Evolutionary conservation across 345 rosid genomes (phyloP), one percentile per base, ranked within the genome.

Genomic region (Pistacia integerrima): DNA sequence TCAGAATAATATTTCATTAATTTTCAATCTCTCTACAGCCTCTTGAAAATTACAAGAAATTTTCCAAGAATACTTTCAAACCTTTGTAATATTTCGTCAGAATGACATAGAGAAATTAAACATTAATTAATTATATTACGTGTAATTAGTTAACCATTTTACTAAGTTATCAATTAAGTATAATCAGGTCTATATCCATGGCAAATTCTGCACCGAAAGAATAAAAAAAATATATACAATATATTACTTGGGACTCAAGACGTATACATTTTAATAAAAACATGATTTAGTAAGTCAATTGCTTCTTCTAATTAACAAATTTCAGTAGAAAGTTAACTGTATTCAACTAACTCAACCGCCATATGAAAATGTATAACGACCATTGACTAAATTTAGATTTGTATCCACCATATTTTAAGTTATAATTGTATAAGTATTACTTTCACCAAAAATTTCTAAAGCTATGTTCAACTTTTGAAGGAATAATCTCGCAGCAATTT

Each of bases 161-260:
- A 22, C 25, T 22, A 22, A 22, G 25, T 22, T 22, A 22, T 22
- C 25, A 22, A 22, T 22, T 22, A 22, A 22, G 25, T 22, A 22
- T 22, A 22, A 22, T 22, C 25, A 22, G 25, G 25, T 22, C 25
- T 22, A 17, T 48, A 49, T 2, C n/a, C 58, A 48, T 28, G 68
- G 59, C 46, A 60, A 61, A 73, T 73, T 73, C 4, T 48, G 68
- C 44, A 73, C 59, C 67, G 25, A 60, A 58, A 59, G 46, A 55
- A 60, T 16, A 44, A 60, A 58, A 59, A 22, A 55, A 25, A 25
- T 25, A 22, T 22, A 22, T 22, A 22, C 25, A 22, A 22, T 22
- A 22, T 22, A 59, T 6, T 41, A 44, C 54, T 48, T 61, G 54
- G 76, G 36, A 14, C 0, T 61, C 28, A 73, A 61, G 76, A 48